Evolutionary conservation across 176 grass and related monocot species (phyloP).

Genomic region (Microstegium vimineum): DNA sequence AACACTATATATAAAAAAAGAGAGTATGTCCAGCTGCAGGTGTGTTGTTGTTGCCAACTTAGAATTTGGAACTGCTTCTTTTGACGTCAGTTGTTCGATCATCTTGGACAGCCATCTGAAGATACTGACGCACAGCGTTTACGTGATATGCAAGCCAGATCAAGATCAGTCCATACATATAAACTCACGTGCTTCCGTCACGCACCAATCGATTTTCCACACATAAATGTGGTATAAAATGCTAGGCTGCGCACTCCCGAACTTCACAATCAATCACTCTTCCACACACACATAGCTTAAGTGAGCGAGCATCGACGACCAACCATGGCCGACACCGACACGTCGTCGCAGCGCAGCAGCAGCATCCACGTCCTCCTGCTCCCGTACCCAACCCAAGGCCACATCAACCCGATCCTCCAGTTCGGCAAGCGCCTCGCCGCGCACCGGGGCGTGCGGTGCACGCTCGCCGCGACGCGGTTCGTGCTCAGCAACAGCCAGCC

Average conservation of each 20-base stretch:
- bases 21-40: not conserved
- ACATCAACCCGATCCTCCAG: conserved; percentile 73
- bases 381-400: conserved; percentile 69
- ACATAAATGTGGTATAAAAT: not conserved
- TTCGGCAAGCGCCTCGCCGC: conserved; percentile 50
- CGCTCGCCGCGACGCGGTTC: conserved; percentile 45
- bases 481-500: conserved; percentile 22
- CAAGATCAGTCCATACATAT: too few relatives aligned
- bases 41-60: not conserved
- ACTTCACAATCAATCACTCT: not conserved
- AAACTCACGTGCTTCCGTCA: not conserved
- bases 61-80: not conserved
- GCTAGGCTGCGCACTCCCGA: too few relatives aligned
- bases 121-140: not conserved
- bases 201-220: not conserved
- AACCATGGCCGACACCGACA: not conserved
- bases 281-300: not conserved
- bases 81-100: not conserved
- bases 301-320: not conserved
- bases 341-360: not conserved
- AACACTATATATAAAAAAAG: not conserved
- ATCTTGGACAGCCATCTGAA: not conserved
- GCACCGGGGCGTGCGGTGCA: conserved; percentile 35
- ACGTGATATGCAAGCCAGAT: not conserved
- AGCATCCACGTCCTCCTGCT: conserved; percentile 44